Base-by-base conservation (phyloP, 768 basidiomycete species). In the Trametes cingulata region DNA sequence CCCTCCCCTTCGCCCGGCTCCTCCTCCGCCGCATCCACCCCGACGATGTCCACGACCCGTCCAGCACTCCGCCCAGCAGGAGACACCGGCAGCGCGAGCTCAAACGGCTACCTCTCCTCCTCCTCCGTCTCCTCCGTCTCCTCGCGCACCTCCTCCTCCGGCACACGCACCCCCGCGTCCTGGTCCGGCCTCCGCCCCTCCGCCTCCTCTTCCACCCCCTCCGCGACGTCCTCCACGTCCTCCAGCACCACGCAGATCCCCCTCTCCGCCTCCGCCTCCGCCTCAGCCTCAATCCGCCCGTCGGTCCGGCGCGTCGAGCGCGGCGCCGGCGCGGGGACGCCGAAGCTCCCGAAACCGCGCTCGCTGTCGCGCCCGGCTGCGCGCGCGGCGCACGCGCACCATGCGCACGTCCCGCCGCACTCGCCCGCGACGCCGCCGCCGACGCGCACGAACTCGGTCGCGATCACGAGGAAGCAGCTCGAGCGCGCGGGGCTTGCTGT, bases 1-100 rank as follows among this genome's bases (percentile, higher is more conserved):
- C n/a, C n/a, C n/a, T n/a, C n/a, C n/a, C n/a, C n/a, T n/a, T n/a
- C n/a, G n/a, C n/a, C n/a, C n/a, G n/a, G n/a, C n/a, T n/a, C 59
- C 39, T 50, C 52, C 8, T 54, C 52, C 13, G 33, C 52, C 22
- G n/a, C 33, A 3, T 22, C 43, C 15, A 45, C 50, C n/a, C 17
- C 42, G 2, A 36, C 49, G 4, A 53, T 49, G n/a, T 27, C 60
- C 25, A 59, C 71, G 27, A 68, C 71, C 13, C 55, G 71, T 19
- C 72, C 71, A 20, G 48, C 57, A 40, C 40, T 53, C 68, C 43
- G 60, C 62, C 17, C 51, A 56, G 36, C 45, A 6, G 46, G 24
- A 19, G 4, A n/a, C n/a, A n/a, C n/a, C n/a, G n/a, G n/a, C 24
- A 27, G 59, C 48, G 52, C 43, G 63, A 40, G 53, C 62, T 46